Evolutionary conservation across 2,329 filamentous ascomycete genomes (phyloP).

Genomic region (Alternaria ventricosa): DNA sequence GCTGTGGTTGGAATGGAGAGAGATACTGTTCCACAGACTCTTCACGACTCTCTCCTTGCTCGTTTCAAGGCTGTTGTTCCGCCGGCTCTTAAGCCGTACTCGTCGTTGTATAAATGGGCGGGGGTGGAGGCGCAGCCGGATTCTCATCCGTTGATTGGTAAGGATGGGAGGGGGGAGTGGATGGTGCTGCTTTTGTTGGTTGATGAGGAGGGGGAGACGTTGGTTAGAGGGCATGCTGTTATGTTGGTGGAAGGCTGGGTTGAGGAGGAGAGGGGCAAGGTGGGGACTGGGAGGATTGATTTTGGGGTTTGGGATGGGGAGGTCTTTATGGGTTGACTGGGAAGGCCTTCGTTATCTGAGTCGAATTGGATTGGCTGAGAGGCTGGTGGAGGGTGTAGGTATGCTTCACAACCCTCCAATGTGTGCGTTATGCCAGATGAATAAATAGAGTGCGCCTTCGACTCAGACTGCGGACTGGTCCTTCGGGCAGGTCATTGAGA

Average conservation of each 20-base stretch:
- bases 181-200: slow-evolving; percentile 12
- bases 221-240: slow-evolving; percentile 2
- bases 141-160: slow-evolving; percentile 19
- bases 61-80: neutral
- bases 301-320: slow-evolving; percentile 8
- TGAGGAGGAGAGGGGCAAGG: neutral
- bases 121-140: slow-evolving; percentile 20
- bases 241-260: slow-evolving; percentile 7
- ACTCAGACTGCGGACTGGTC: no score
- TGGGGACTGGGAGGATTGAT: neutral
- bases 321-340: neutral
- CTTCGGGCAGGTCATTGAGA: no score
- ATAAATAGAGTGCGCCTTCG: no score
- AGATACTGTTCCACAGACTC: neutral
- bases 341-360: neutral
- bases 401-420: neutral
- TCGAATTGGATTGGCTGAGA: neutral
- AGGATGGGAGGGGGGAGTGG: slow-evolving; percentile 13
- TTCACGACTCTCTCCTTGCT: neutral
- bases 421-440: neutral
- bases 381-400: neutral
- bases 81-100: neutral
- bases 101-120: slow-evolving; percentile 14
- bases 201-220: slow-evolving; percentile 1
- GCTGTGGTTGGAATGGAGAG: neutral